phyloP scores from a whole-genome alignment of 176 grass and related monocot species.

The Saccharum spontaneum region DNA sequence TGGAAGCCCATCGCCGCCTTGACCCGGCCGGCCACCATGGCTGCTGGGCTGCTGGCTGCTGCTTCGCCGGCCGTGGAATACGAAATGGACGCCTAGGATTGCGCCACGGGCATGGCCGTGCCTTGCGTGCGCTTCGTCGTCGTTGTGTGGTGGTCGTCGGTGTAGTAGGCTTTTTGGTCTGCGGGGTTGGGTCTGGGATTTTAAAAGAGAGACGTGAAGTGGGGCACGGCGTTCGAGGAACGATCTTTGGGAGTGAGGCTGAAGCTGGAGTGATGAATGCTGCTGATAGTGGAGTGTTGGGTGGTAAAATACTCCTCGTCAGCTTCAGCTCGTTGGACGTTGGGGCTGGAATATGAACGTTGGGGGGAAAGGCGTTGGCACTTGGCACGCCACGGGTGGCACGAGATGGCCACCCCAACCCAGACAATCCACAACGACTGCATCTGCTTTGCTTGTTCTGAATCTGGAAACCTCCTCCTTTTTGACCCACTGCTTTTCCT shows the following conservation, averaged over 20 bases:
- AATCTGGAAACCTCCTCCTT: conserved; percentile 15
- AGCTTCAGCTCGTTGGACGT: neutral
- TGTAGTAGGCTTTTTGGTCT: neutral
- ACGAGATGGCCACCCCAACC: neutral
- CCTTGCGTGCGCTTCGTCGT: neutral
- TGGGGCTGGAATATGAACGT: conserved; percentile 44
- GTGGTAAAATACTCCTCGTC: conserved; percentile 26
- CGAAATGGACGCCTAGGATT: conserved; percentile 43
- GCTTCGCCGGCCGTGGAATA: conserved; percentile 21
- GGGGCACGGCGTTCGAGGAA: conserved; percentile 42
- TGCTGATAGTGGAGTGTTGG: neutral
- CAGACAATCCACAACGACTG: neutral
- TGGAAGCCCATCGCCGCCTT: conserved; percentile 96
- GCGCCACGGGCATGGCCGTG: conserved; percentile 18
- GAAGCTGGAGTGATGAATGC: neutral
- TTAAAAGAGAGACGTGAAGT: neutral
- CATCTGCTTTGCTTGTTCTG: conserved; percentile 31
- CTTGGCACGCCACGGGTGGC: neutral
- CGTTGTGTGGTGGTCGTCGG: neutral
- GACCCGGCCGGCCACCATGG: conserved; percentile 86
- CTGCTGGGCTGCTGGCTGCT: neutral
- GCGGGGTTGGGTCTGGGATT: neutral
- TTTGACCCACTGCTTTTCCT: neutral
- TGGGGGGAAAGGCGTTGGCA: neutral
- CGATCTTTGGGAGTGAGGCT: conserved; percentile 9